Evolutionary conservation across 352 stramenopile genomes (phyloP), one percentile per base, ranked within the genome.

Genomic region (Blastocystis sp.): DNA sequence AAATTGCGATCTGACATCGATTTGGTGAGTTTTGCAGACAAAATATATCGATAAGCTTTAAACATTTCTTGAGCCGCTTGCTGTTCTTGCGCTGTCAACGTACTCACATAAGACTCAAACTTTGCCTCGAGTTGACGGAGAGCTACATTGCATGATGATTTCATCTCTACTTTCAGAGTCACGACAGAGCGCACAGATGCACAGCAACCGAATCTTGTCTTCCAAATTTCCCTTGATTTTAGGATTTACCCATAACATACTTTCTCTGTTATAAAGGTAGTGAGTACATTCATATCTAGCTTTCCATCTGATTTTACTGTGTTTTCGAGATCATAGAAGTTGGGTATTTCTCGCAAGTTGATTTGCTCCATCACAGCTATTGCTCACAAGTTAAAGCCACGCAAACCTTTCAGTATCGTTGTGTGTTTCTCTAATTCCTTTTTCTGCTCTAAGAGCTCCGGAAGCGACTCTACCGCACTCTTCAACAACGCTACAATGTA

Each of bases 361-460:
- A 96, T 93, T 90, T 94, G 90, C 85, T 95, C 94, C 94, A 97
- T 97, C 16, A 95, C 92, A 26, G 94, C 73, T 85, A 85, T 5
- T 9, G 7, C 18, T 85, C 13, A 85, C 18, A 1, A 37, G 7
- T 0, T 41, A 5, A 8, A 20, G 5, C 5, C 37, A 16, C n/a
- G 0, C 50, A 7, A 13, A 89, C 66, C 94, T 91, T 96, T 93
- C 24, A 97, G 91, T 68, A 97, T 95, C 63, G 93, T 95, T 0
- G 94, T 97, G 90, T 97, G 94, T 43, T 94, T 91, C 91, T 97
- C 94, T 7, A 97, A 82, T 69, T 93, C 92, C 87, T 95, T 95
- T 90, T 97, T 97, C 53, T 93, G 91, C 55, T 94, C 93, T 62
- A 97, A 92, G 18, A 97, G 91, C 34, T 93, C 92, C 3, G 94